Conservation (phyloP, 1,284 basidiomycete species). For the Schizophyllum commune region DNA sequence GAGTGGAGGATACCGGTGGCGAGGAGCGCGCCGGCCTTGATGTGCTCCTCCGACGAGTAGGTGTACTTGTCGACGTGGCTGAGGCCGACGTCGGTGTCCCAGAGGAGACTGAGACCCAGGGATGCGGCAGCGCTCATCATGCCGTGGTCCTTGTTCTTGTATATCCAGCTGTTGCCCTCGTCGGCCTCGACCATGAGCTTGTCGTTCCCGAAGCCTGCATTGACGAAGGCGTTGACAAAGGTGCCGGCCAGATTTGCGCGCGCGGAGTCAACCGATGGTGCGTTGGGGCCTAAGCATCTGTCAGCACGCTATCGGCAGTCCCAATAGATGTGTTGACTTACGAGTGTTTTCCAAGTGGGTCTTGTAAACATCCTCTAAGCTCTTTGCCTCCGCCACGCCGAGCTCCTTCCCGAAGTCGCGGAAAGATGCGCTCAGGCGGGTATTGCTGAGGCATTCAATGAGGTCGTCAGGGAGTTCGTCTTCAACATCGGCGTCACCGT, state of each 20-base stretch:
- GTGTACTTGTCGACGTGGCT: conserved; percentile 98
- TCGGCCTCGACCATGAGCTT: conserved; percentile 96
- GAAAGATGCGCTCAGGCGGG: conserved; percentile 80
- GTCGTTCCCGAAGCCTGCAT: conserved; percentile 98
- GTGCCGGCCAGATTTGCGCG: conserved; percentile 93
- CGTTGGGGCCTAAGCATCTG: conserved; percentile 41
- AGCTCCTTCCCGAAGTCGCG: conserved; percentile 93
- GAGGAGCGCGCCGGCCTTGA: conserved; percentile 95
- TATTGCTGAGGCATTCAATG: conserved; percentile 79
- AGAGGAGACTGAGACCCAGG: conserved; percentile 87
- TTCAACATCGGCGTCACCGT: conserved; percentile 41
- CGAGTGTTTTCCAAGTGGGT: conserved; percentile 88
- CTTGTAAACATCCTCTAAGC: conserved; percentile 97
- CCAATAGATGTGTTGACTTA: conserved; percentile 25
- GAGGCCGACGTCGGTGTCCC: conserved; percentile 95
- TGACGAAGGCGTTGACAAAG: conserved; percentile 99
- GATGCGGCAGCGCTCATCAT: conserved; percentile 97
- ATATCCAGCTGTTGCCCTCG: conserved; percentile 97
- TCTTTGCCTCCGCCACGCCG: conserved; percentile 85
- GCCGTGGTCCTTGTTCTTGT: conserved; percentile 98
- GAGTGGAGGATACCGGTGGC: conserved; percentile 93
- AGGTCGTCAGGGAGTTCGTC: conserved; percentile 80
- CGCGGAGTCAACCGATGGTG: conserved; percentile 83
- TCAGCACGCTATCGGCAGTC: neutral
- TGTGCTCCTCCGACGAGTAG: conserved; percentile 93